Base-by-base conservation (phyloP, 1,284 basidiomycete species). In the Stygiomarasmius scandens region DNA sequence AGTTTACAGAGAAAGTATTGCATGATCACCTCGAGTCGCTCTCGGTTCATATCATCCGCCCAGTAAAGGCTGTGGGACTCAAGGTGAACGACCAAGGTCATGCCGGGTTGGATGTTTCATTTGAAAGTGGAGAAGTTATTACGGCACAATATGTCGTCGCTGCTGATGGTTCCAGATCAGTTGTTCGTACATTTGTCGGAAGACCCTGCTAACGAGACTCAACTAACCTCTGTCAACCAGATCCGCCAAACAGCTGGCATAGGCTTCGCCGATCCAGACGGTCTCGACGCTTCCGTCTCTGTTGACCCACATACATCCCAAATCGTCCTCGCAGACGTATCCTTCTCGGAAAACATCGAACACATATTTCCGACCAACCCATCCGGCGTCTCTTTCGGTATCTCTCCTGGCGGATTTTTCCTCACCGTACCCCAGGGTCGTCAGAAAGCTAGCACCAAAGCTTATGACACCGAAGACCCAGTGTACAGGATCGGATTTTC, bases 81-180 rank as follows among this genome's bases (percentile, higher is more conserved):
- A 69, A 64, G 50, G 55, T 47, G 6, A 66, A 61, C 19, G 66
- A 67, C 16, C 24, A 61, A 5, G 57, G 61, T 2, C 29, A 32
- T 5, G 60, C 69, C 38, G 14, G 62, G 48, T 55, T 79, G 1
- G 71, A 80, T 24, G 82, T 82, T 4, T 55, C 64, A 0, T 85
- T 87, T 58, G 81, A 84, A 27, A 74, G 77, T 34, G 83, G 82
- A 0, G 72, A 75, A 52, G 66, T 72, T 11, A 66, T 85, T 27
- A 73, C 69, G 0, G 71, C 83, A 10, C 74, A 71, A 24, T 83
- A 82, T 62, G 76, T 85, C 1, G 64, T 86, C 27, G 83, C 80
- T 41, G 83, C 84, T 11, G 83, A 86, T 65, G 84, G 85, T n/a
- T 71, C 78, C 16, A 74, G 68, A 52, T 86, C 85, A 2, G 66